Base-by-base conservation (phyloP, 2,329 filamentous ascomycete species). In the Coleophoma crateriformis region DNA sequence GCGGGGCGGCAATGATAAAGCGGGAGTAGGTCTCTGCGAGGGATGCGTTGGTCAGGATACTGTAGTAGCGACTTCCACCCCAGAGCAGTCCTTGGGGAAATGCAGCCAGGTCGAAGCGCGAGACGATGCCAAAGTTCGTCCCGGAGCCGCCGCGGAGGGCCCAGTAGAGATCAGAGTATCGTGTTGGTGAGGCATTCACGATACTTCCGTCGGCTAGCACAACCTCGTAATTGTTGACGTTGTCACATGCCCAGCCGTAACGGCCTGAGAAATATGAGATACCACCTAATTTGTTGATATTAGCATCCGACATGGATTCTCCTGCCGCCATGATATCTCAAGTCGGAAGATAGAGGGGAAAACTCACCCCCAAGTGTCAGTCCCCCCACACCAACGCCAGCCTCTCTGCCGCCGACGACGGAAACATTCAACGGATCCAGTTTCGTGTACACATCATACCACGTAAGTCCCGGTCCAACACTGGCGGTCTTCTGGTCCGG, bases 101-200 rank as follows among this genome's bases (percentile, higher is more conserved):
- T 0, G 71, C 70, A 51, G 69, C 64, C 7, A 78, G 60, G 14
- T 71, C 62, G 55, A 75, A 77, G 7, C 65, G 65, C 5, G 74
- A 73, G 8, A 61, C 54, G 20, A 61, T 50, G 6, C 59, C 59
- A 37, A 61, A 59, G 19, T 61, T 61, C 3, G 47, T 54, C 1
- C 62, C 65, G 14, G 75, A 73, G n/a, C 66, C 67, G 11, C 66
- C 67, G 19, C 62, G 60, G 8, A 68, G 54, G 32, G 64, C 65
- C 56, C 56, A 66, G 49, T 61, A 68, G 2, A 69, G 52, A 47
- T 68, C 65, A 39, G 52, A 44, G 50, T 62, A 33, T 33, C 55
- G 19, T 5, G 46, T 44, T n/a, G 51, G 43, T 4, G 55, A 56
- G 7, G 51, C 52, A 15, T 52, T 57, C 10, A 58, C 50, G 38